These are phyloP conservation scores for Fragosphaeria purpurea DNA, from an alignment of 2,329 filamentous ascomycete genomes.

Conservation along the genomic window DNA sequence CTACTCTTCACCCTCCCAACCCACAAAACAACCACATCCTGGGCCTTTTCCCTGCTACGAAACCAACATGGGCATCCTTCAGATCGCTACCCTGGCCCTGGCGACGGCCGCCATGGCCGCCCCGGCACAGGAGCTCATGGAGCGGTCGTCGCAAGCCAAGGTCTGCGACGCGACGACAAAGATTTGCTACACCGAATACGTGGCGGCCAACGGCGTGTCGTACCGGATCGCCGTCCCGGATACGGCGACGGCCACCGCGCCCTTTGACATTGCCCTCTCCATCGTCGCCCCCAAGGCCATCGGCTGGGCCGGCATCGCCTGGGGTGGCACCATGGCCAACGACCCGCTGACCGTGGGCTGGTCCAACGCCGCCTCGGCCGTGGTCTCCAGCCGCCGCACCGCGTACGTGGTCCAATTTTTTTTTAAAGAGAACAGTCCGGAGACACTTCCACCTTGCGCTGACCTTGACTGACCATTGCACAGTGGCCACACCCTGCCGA, in stretches of 20 bases:
- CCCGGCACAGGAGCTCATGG: conserved; percentile 8
- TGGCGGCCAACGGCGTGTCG: conserved; percentile 16
- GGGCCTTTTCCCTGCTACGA: not conserved
- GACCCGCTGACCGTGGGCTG: conserved; percentile 30
- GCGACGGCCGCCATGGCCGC: conserved; percentile 6
- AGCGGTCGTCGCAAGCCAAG: conserved; percentile 14
- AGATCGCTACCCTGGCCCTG: conserved; percentile 13
- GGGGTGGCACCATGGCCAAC: conserved; percentile 32
- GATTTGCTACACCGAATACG: conserved; percentile 22
- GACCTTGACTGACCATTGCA: not conserved
- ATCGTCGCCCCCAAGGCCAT: conserved; percentile 28
- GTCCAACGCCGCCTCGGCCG: conserved; percentile 24
- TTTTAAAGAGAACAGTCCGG: too few relatives aligned
- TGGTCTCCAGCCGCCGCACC: conserved; percentile 28
- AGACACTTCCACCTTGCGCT: too few relatives aligned
- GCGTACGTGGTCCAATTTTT: conserved; percentile 17
- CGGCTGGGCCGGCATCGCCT: conserved; percentile 31
- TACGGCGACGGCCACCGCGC: conserved; percentile 17
- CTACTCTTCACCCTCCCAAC: not conserved
- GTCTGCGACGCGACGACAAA: conserved; percentile 19
- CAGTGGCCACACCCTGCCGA: conserved; percentile 22
- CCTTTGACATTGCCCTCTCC: conserved; percentile 28
- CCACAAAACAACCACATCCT: not conserved
- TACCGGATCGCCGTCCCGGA: conserved; percentile 22
- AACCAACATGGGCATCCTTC: conserved; percentile 16